phyloP scores from a whole-genome alignment of 2,329 filamentous ascomycete species.

The Penicillium frequentans region DNA sequence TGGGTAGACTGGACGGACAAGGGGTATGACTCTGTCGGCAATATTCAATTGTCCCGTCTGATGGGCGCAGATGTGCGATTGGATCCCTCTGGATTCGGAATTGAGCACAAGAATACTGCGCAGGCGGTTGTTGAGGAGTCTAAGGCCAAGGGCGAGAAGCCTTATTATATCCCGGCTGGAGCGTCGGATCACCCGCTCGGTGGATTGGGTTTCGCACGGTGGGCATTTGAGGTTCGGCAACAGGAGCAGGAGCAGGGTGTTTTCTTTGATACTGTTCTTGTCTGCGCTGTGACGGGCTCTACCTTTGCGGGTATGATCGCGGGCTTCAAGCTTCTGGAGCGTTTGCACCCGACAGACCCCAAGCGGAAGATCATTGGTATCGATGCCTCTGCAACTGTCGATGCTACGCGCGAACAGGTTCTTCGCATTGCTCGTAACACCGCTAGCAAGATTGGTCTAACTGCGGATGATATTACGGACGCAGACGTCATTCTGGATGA shows the following conservation, averaged over 20 bases:
- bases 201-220: constrained; percentile 68
- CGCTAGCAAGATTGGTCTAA: constrained; percentile 62
- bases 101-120: constrained; percentile 66
- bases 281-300: constrained; percentile 70
- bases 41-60: constrained; percentile 68
- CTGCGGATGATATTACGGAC: constrained; percentile 59
- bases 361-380: constrained; percentile 64
- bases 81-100: constrained; percentile 63
- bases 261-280: constrained; percentile 67
- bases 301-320: constrained; percentile 72
- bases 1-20: constrained; percentile 65
- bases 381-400: constrained; percentile 61
- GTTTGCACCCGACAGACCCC: constrained; percentile 38
- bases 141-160: constrained; percentile 54
- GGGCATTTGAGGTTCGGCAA: constrained; percentile 66
- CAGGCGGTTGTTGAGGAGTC: constrained; percentile 57
- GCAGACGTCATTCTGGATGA: constrained; percentile 64
- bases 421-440: constrained; percentile 66
- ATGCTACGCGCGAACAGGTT: constrained; percentile 65
- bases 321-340: constrained; percentile 66
- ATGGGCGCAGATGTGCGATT: constrained; percentile 66
- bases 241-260: constrained; percentile 63
- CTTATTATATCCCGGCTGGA: constrained; percentile 72
- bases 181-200: constrained; percentile 70
- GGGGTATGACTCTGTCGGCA: constrained; percentile 65